phyloP scores from a whole-genome alignment of 768 basidiomycete genomes.

The Lactarius trivialis region DNA sequence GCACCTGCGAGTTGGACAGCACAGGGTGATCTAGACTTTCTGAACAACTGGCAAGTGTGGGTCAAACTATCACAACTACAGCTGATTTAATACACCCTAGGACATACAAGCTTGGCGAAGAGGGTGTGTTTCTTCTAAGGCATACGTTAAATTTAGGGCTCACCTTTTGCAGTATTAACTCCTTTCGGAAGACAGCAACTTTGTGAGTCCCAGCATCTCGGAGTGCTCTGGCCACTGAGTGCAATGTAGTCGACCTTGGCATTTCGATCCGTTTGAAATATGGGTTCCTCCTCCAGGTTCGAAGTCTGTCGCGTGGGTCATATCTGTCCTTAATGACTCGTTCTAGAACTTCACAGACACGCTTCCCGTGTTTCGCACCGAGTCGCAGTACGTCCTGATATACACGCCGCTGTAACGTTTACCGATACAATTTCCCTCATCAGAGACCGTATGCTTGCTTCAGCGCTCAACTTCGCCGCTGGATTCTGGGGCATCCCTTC shows the following conservation, averaged over 20 bases:
- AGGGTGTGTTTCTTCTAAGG: slow-evolving; percentile 40
- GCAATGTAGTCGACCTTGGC: slow-evolving; percentile 34
- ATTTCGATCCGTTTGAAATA: slow-evolving; percentile 40
- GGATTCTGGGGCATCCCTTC: slow-evolving; percentile 47
- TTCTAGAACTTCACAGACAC: slow-evolving; percentile 35
- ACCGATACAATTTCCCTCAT: background rate
- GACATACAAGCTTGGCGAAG: slow-evolving; percentile 88
- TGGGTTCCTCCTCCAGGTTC: slow-evolving; percentile 36
- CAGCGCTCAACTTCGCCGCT: slow-evolving; percentile 46
- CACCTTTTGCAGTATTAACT: slow-evolving; percentile 55
- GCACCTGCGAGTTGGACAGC: slow-evolving; percentile 56
- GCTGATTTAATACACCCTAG: slow-evolving; percentile 32
- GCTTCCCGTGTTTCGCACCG: slow-evolving; percentile 47
- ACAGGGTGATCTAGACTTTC: slow-evolving; percentile 58
- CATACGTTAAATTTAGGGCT: background rate
- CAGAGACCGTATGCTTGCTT: slow-evolving; percentile 46
- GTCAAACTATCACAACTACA: background rate
- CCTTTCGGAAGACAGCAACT: slow-evolving; percentile 86
- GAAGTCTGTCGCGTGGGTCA: background rate
- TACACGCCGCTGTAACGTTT: background rate
- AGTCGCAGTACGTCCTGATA: slow-evolving; percentile 36
- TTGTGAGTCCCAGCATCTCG: slow-evolving; percentile 41
- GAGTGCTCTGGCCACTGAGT: background rate
- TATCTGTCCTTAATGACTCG: slow-evolving; percentile 26
- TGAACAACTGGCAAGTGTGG: slow-evolving; percentile 69